phyloP scores from a whole-genome alignment of 257 asterid genomes.

The Solanum dulcamara region DNA sequence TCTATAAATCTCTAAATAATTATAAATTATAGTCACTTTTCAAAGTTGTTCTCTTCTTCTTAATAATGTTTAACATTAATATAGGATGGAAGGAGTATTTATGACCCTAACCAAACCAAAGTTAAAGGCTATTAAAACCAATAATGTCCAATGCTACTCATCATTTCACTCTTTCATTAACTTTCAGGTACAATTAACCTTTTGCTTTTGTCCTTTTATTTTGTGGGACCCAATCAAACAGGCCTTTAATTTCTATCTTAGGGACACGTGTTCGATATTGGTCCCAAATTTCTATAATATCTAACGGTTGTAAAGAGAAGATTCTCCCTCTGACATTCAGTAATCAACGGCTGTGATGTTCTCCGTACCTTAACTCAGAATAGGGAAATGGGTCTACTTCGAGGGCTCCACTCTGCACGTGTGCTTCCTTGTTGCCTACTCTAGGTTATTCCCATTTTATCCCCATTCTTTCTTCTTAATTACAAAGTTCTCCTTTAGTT shows the following conservation, averaged over 20 bases:
- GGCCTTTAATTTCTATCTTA: background rate
- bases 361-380: background rate
- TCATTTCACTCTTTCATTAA: conserved; percentile 8
- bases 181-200: conserved; percentile 7
- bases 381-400: background rate
- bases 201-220: conserved; percentile 2
- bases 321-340: background rate
- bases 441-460: background rate
- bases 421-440: background rate
- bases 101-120: conserved; percentile 10
- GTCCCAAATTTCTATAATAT: background rate
- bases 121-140: conserved; percentile 3
- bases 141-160: background rate
- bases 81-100: background rate
- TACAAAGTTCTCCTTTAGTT: background rate
- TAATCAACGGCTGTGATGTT: background rate
- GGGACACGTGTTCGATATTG: background rate
- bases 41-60: too few relatives aligned
- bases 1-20: accelerated
- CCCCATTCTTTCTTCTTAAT: background rate
- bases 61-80: background rate
- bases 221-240: background rate
- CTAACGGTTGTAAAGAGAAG: background rate
- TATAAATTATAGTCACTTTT: too few relatives aligned
- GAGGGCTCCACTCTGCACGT: conserved; percentile 9